phyloP scores from a whole-genome alignment of 2,329 filamentous ascomycete species.

The Colletotrichum sp. region DNA sequence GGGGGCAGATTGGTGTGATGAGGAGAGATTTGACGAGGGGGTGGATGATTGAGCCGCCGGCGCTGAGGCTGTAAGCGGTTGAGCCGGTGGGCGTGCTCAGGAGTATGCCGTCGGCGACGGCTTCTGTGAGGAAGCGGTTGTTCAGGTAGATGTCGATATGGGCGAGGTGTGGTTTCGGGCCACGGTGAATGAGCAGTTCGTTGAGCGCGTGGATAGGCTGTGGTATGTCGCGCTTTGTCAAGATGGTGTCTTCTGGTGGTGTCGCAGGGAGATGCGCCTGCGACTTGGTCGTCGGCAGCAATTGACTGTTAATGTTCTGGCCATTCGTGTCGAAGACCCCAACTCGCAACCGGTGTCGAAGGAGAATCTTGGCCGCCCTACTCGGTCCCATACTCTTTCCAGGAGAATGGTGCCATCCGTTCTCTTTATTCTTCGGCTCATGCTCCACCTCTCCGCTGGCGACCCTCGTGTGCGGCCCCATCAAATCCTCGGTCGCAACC shows the following conservation, averaged over 20 bases:
- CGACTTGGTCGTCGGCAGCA: conserved; percentile 48
- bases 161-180: conserved; percentile 86
- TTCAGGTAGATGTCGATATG: conserved; percentile 92
- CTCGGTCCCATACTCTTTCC: conserved; percentile 82
- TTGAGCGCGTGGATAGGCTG: conserved; percentile 79
- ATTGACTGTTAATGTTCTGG: conserved; percentile 57
- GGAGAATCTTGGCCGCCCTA: conserved; percentile 79
- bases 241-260: conserved; percentile 19
- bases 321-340: conserved; percentile 79
- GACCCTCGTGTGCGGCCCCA: conserved; percentile 43
- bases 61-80: conserved; percentile 93
- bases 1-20: conserved; percentile 91
- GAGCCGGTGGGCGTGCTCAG: conserved; percentile 93
- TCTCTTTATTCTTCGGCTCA: conserved; percentile 21
- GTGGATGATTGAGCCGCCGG: conserved; percentile 92
- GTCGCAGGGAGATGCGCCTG: conserved; percentile 35
- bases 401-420: conserved; percentile 73
- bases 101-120: conserved; percentile 93
- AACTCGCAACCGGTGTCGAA: conserved; percentile 86
- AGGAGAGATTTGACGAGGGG: conserved; percentile 88
- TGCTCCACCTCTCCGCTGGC: conserved; percentile 30
- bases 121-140: conserved; percentile 88
- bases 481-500: conserved; percentile 51
- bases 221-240: conserved; percentile 24
- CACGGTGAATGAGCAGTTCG: conserved; percentile 92